Conservation (phyloP, 768 basidiomycete genomes). For the Candolleomyces efflorescens region DNA sequence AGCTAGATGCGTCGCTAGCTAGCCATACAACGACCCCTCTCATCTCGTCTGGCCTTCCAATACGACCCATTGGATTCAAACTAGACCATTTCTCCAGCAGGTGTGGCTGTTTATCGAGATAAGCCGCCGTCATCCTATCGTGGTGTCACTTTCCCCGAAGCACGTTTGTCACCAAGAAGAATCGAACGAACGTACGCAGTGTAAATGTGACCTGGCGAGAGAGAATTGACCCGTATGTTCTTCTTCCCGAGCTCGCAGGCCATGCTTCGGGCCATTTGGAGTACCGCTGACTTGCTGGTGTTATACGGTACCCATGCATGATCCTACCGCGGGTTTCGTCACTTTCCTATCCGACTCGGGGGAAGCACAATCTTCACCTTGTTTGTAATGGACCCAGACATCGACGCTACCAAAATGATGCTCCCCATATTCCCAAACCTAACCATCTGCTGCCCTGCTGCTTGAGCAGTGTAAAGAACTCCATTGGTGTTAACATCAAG, state of each 20-base stretch:
- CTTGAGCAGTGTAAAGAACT: constrained; percentile 61
- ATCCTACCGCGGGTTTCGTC: constrained; percentile 36
- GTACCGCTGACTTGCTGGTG: constrained; percentile 69
- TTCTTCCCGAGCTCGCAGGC: constrained; percentile 70
- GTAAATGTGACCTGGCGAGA: constrained; percentile 76
- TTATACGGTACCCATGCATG: constrained; percentile 78
- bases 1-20: constrained; percentile 71
- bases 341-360: background rate
- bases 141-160: background rate
- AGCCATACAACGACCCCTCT: constrained; percentile 71
- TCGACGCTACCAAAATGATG: constrained; percentile 63
- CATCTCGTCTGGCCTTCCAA: constrained; percentile 70
- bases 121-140: constrained; percentile 69
- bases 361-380: constrained; percentile 34
- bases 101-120: constrained; percentile 60
- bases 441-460: constrained; percentile 59
- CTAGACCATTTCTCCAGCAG: constrained; percentile 63
- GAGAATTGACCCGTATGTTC: constrained; percentile 67
- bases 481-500: constrained; percentile 66
- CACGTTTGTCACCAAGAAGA: background rate
- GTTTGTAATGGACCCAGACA: constrained; percentile 71
- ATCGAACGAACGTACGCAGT: constrained; percentile 45
- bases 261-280: constrained; percentile 81
- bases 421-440: constrained; percentile 51
- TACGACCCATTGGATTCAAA: constrained; percentile 64